Base-by-base conservation (phyloP, 2,329 filamentous ascomycete genomes). In the Fusarium lateritium region DNA sequence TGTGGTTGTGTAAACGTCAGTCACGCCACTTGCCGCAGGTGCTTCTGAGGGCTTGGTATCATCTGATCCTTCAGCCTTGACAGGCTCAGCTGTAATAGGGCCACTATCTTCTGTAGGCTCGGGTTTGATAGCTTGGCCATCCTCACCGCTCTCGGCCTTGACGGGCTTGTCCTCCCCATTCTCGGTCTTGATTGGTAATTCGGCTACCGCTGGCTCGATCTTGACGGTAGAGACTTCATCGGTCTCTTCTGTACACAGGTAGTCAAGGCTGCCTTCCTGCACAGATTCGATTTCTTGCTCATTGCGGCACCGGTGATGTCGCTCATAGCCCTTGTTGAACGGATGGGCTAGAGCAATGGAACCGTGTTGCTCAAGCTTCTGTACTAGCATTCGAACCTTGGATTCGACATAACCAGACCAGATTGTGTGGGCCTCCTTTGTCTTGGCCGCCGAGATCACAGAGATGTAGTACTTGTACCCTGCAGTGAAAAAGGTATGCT, bases 391-490 rank as follows among this genome's bases (percentile, higher is more conserved):
- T 71, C 96, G 90, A 42, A 98, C 89, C 79, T 97, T 98, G 17
- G 96, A 98, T 79, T 98, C 94, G 6, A 99, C 93, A 53, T 95
- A 89, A 39, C 96, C 96, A 19, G 93, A 93, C 93, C 95, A 98
- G 3, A 91, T 87, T 56, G 93, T 91, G 76, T 97, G 92, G 2
- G 92, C 89, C 72, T 97, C 94, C 76, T 94, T 94, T 33, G 90
- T 92, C 63, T 88, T 92, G 78, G 93, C 94, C 2, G 93, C 91
- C 17, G 94, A 89, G 49, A 94, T 91, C 58, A 99, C 91, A 53
- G 92, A 93, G 55, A 99, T 89, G 78, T 98, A 99, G 79, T 98
- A 98, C 79, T 97, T 97, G 84, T 97, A 97, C 69, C 92, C 94
- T 39, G 89, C 80, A 0, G 94, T 97, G 81, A 99, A 99, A 80